Evolutionary conservation across 768 basidiomycete genomes (phyloP), one percentile per base, ranked within the genome.

Genomic region (Boletus pseudopeckii): DNA sequence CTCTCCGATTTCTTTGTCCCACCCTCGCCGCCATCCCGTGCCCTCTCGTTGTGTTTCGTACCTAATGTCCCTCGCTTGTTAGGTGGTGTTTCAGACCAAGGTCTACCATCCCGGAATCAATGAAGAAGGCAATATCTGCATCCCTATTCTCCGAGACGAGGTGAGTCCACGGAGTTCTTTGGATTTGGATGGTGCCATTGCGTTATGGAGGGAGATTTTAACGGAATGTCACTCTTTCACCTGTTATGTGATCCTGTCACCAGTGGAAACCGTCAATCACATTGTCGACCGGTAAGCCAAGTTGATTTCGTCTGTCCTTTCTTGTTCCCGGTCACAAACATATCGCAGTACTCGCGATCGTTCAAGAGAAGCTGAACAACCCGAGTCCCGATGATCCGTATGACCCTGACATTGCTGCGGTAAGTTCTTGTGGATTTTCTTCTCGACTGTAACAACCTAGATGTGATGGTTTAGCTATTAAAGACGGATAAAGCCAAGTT

Each of bases 51-150:
- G 49, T 28, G 33, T 60, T 62, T 64, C 66, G 61, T 67, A 56
- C 32, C 55, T 50, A 20, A 64, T 37, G 20, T 42, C 46, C 45
- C 40, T 26, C 36, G 45, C 42, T 44, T 52, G 49, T 45, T 55
- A 92, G 90, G 88, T 93, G 39, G 83, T 81, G 36, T 92, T 93
- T 70, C 82, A 76, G 38, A 93, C 91, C 51, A 92, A 85, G 78
- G 86, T 93, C 43, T 93, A 93, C 66, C 91, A 93, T 69, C 91
- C 91, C 26, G 91, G 92, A 36, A 88, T 93, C 68, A 91, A 93
- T 58, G 91, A 92, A 52, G 90, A 93, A 66, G 91, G 91, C 33
- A 77, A 80, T 22, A 92, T 93, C 53, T 93, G 91, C 66, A 83
- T 93, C 32, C 86, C 90, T 33, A 79, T 93, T 44, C 78, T 93